Evolutionary conservation across 2,329 filamentous ascomycete genomes (phyloP).

Genomic region (Phialophora macrospora): DNA sequence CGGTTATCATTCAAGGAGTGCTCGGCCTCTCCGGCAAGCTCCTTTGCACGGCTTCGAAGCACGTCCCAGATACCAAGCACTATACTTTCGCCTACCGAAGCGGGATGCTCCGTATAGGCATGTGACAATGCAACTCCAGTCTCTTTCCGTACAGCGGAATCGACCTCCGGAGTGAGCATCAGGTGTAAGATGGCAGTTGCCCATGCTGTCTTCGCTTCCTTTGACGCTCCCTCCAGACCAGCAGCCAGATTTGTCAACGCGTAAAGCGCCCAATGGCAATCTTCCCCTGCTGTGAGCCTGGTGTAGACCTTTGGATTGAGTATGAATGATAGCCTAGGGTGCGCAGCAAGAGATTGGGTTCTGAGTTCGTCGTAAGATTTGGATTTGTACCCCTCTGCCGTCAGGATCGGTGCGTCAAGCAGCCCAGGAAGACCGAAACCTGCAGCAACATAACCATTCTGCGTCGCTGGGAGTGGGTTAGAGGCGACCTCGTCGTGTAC

Average conservation of each 20-base stretch:
- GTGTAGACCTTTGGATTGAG: constrained; percentile 83
- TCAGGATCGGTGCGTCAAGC: constrained; percentile 42
- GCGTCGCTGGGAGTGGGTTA: constrained; percentile 78
- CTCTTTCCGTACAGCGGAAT: constrained; percentile 67
- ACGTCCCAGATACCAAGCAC: constrained; percentile 79
- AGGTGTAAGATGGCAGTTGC: constrained; percentile 82
- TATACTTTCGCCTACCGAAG: constrained; percentile 65
- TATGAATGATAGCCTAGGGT: constrained; percentile 84
- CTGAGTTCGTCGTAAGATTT: constrained; percentile 26
- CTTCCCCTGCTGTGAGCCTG: constrained; percentile 74
- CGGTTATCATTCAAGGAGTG: constrained; percentile 65
- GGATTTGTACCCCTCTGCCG: constrained; percentile 47
- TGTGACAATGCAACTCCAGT: constrained; percentile 67
- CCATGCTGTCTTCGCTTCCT: constrained; percentile 71
- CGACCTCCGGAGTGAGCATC: constrained; percentile 66
- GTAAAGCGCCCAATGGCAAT: constrained; percentile 75
- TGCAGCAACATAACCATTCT: constrained; percentile 79
- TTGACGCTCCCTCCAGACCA: constrained; percentile 58
- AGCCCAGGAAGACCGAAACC: constrained; percentile 62
- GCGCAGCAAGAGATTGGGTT: constrained; percentile 59
- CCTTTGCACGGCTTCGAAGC: constrained; percentile 58
- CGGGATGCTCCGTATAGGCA: constrained; percentile 64
- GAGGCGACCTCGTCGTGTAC: constrained; percentile 76
- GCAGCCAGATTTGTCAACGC: constrained; percentile 68
- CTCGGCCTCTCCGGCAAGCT: constrained; percentile 11